These are phyloP conservation scores for Cercophora scortea DNA, from an alignment of 495 filamentous ascomycete genomes.

Conservation along the genomic window DNA sequence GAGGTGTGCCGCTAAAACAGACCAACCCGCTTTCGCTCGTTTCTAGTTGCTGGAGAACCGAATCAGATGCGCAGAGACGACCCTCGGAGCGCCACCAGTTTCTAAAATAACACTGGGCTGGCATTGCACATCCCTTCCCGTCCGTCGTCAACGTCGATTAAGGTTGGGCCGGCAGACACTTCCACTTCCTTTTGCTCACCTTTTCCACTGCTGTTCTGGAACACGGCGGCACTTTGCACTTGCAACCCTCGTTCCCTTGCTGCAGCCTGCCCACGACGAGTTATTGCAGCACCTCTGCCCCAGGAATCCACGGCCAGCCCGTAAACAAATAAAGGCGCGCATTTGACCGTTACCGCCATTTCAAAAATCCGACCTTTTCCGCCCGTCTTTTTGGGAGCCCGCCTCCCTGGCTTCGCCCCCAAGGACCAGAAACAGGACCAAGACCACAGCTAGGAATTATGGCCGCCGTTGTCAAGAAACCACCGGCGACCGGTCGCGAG, in stretches of 20 bases:
- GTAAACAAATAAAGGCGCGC: too few species aligned
- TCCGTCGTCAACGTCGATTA: conserved; percentile 2
- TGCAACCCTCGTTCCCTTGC: neutral
- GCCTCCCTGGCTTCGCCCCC: neutral
- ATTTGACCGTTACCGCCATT: neutral
- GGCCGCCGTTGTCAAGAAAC: conserved; percentile 38
- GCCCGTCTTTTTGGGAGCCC: neutral
- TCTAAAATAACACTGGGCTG: conserved; percentile 11
- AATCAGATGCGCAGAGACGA: conserved; percentile 4
- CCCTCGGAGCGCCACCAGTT: conserved; percentile 10
- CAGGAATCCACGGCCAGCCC: too few species aligned
- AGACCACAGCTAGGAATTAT: conserved; percentile 3
- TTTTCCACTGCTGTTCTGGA: neutral
- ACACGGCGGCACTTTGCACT: neutral
- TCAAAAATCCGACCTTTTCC: neutral
- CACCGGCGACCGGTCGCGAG: conserved; percentile 30
- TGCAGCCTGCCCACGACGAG: neutral
- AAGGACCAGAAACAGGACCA: neutral
- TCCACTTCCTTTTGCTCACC: neutral
- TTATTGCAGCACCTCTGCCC: too few species aligned
- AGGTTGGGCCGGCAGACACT: neutral
- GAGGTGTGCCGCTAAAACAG: neutral
- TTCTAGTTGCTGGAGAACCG: conserved; percentile 10
- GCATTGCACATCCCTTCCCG: too few species aligned
- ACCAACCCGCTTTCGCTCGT: conserved; percentile 9